These are phyloP conservation scores for Coemansia sp. DNA, from an alignment of 192 early-diverging fungal species.

Conservation along the genomic window DNA sequence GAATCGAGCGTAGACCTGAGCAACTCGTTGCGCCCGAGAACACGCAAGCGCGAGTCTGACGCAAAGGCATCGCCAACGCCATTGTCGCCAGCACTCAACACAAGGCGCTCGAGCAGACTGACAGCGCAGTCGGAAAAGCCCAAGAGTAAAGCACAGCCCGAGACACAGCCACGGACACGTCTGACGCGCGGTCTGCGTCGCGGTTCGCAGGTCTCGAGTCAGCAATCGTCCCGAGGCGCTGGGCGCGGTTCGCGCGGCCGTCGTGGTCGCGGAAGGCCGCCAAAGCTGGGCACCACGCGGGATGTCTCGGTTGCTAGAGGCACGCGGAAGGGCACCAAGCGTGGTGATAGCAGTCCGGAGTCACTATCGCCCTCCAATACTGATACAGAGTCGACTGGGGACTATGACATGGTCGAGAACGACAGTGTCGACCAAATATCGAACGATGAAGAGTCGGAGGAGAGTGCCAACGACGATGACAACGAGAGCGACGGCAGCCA, in stretches of 20 bases:
- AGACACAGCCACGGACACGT: slow-evolving; percentile 18
- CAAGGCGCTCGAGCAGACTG: slow-evolving; percentile 36
- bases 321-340: neutral
- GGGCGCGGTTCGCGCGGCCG: slow-evolving; percentile 17
- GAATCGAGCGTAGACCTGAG: slow-evolving; percentile 18
- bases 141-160: neutral
- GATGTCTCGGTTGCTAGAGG: neutral
- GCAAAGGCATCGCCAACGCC: slow-evolving; percentile 4
- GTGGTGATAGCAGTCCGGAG: neutral
- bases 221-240: neutral
- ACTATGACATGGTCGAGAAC: neutral
- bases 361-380: slow-evolving; percentile 1
- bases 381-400: slow-evolving; percentile 8
- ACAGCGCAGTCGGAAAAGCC: slow-evolving; percentile 26
- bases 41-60: slow-evolving; percentile 15
- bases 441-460: neutral
- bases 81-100: slow-evolving; percentile 33
- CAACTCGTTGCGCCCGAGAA: slow-evolving; percentile 12
- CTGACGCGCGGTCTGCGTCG: slow-evolving; percentile 36
- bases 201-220: slow-evolving; percentile 3
- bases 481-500: slow-evolving; percentile 2
- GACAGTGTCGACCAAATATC: slow-evolving; percentile 1
- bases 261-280: slow-evolving; percentile 14
- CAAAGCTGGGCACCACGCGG: neutral
- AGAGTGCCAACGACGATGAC: neutral